Evolutionary conservation across 2,329 filamentous ascomycete genomes (phyloP), one percentile per base, ranked within the genome.

Genomic region (Aspergillus amoenus): DNA sequence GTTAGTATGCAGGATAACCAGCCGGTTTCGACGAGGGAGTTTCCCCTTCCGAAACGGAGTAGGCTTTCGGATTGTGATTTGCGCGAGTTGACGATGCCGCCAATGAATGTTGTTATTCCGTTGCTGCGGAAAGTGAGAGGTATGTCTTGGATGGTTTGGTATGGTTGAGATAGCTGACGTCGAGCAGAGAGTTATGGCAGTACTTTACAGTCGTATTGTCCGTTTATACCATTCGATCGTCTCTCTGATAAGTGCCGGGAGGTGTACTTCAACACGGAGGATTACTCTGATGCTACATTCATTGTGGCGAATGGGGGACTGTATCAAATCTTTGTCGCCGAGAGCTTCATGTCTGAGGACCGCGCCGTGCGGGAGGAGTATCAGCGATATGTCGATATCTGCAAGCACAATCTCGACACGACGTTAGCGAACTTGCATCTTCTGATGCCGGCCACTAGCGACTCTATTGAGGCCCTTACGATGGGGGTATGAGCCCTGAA

Each of bases 381-480:
- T 41, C 52, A 64, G 9, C 57, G 64, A 21, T 73, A 75, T 55
- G 62, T 68, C 0, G 61, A 65, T 2, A 62, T 74, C 9, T 79
- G 79, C 59, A 73, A 71, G 30, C 62, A 68, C 15, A 82, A 82
- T 48, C 64, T 82, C 17, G 77, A 81, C 59, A 72, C 69, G 1
- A 75, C 75, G 3, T 67, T 80, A 37, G 72, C 73, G 18, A 73
- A 81, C 62, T 73, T 87, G 55, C 81, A 81, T 12, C 72, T 88
- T 22, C 78, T 87, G 61, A 73, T 86, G 64, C 81, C 84, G 1
- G 77, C 83, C 22, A 82, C 75, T 30, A 69, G 78, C 39, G 79
- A 82, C 73, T 86, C 81, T 43, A 78, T 87, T 21, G 79, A 85
- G 60, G 83, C 85, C 9, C 73, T 88, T 3, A 65, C 83, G n/a